phyloP scores from a whole-genome alignment of 441 rosid species.

The Erodium moschatum region DNA sequence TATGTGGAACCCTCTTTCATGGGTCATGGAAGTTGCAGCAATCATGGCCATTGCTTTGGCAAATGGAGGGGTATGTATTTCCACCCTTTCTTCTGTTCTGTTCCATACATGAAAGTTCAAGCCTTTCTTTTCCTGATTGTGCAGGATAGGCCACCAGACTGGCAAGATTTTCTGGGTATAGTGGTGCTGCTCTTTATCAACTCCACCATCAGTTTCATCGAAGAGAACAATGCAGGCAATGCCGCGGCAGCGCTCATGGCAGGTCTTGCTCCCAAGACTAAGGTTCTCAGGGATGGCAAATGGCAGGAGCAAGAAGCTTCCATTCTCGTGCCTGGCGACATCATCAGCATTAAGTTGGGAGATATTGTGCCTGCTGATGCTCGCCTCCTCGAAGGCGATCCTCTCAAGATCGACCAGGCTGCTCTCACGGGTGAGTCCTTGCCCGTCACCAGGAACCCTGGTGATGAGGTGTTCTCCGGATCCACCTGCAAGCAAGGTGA shows the following conservation, averaged over 20 bases:
- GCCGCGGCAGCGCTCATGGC: slow-evolving; percentile 76
- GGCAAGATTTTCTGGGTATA: slow-evolving; percentile 30
- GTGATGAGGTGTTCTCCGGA: slow-evolving; percentile 54
- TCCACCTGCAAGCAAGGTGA: slow-evolving; percentile 73
- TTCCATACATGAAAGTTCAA: too few species aligned
- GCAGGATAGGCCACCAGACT: too few species aligned
- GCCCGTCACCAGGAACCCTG: slow-evolving; percentile 46
- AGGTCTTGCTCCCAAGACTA: slow-evolving; percentile 60
- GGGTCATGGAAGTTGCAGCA: too few species aligned
- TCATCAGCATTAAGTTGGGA: slow-evolving; percentile 51
- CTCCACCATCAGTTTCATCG: slow-evolving; percentile 61
- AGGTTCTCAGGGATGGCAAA: slow-evolving; percentile 52
- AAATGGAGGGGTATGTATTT: too few species aligned
- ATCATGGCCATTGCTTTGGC: too few species aligned
- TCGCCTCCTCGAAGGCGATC: slow-evolving; percentile 58
- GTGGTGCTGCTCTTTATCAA: slow-evolving; percentile 44
- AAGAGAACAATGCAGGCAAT: slow-evolving; percentile 69
- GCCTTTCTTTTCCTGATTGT: too few species aligned
- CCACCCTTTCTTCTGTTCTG: too few species aligned
- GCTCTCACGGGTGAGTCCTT: slow-evolving; percentile 66
- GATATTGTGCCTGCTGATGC: slow-evolving; percentile 68
- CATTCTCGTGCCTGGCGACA: slow-evolving; percentile 55
- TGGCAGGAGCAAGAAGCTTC: slow-evolving; percentile 67
- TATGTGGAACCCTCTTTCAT: too few species aligned
- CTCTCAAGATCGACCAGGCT: slow-evolving; percentile 59